Percentiles rank a stretch among this genome's conserved stretches.
These are phyloP conservation scores for Quercus robur DNA, from an alignment of 306 rosid genomes.

Conservation along the genomic window DNA sequence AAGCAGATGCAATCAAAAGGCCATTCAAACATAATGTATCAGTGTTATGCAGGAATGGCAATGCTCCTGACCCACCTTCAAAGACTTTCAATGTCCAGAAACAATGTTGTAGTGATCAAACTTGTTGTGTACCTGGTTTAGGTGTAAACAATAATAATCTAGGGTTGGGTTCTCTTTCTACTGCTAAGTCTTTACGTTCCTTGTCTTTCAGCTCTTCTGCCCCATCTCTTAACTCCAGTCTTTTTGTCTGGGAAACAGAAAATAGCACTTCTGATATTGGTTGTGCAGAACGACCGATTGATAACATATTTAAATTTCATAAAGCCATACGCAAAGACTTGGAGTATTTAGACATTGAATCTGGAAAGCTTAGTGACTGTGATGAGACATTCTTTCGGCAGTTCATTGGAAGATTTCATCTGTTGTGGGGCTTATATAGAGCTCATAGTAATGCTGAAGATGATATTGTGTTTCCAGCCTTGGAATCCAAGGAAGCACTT, in stretches of 20 bases:
- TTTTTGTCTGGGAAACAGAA: constrained; percentile 92
- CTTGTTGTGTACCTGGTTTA: constrained; percentile 93
- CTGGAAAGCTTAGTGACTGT: constrained; percentile 90
- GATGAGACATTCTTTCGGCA: constrained; percentile 71
- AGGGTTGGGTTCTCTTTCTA: constrained; percentile 70
- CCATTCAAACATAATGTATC: constrained; percentile 47
- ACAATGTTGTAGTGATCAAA: constrained; percentile 53
- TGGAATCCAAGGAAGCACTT: constrained; percentile 96
- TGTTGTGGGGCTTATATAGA: constrained; percentile 97
- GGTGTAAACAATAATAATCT: constrained; percentile 87
- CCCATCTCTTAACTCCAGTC: constrained; percentile 93
- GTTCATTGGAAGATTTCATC: constrained; percentile 91
- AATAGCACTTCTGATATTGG: constrained; percentile 54
- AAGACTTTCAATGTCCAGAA: constrained; percentile 44
- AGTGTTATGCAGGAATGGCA: constrained; percentile 41
- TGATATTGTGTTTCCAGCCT: constrained; percentile 94
- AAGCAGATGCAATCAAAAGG: constrained; percentile 54
- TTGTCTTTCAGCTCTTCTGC: constrained; percentile 78
- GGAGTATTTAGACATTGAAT: constrained; percentile 95
- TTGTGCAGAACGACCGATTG: constrained; percentile 87
- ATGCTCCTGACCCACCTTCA: constrained; percentile 25
- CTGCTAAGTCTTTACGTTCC: constrained; percentile 82
- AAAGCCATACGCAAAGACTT: constrained; percentile 96
- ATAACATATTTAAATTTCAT: constrained; percentile 96
- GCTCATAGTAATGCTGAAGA: constrained; percentile 99